A percentile compares a stretch with the other conserved stretches of the same genome.
These are phyloP conservation scores for Phytophthora capsici DNA, from an alignment of 352 stramenopile species.

Conservation along the genomic window DNA sequence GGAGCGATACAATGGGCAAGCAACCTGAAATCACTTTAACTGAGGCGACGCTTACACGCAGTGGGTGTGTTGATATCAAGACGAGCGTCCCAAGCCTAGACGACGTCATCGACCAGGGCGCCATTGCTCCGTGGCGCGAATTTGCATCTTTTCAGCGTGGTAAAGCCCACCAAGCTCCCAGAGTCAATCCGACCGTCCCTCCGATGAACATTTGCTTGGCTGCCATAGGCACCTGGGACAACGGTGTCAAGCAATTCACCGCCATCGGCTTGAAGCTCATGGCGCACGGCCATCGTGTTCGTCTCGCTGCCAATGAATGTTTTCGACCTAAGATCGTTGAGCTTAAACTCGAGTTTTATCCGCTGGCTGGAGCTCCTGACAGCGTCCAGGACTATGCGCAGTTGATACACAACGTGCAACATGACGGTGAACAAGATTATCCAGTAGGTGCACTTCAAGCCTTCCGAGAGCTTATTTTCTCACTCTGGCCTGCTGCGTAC, in stretches of 20 bases:
- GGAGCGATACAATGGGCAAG: background rate
- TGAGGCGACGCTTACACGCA: background rate
- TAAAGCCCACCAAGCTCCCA: constrained; percentile 7
- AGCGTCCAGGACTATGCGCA: constrained; percentile 20
- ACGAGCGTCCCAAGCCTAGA: background rate
- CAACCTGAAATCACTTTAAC: background rate
- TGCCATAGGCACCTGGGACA: constrained; percentile 46
- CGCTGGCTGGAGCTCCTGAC: constrained; percentile 22
- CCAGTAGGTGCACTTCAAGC: constrained; percentile 11
- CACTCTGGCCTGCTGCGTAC: constrained; percentile 44
- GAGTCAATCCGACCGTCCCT: constrained; percentile 17
- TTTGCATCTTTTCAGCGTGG: constrained; percentile 8
- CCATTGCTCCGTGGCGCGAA: constrained; percentile 13
- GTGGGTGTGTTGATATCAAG: constrained; percentile 6
- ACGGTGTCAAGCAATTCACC: constrained; percentile 56
- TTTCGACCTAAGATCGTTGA: constrained; percentile 57
- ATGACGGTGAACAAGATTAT: constrained; percentile 26
- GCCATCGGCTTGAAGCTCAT: constrained; percentile 58
- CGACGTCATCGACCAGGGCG: constrained; percentile 5
- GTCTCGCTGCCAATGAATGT: constrained; percentile 72
- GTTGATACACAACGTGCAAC: constrained; percentile 20
- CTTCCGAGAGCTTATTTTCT: constrained; percentile 46
- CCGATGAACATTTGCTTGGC: constrained; percentile 45
- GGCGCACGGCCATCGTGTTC: constrained; percentile 69
- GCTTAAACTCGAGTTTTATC: constrained; percentile 48